These are phyloP conservation scores for Lactuca sativa DNA, from an alignment of 129 eudicot species.

Conservation along the genomic window DNA sequence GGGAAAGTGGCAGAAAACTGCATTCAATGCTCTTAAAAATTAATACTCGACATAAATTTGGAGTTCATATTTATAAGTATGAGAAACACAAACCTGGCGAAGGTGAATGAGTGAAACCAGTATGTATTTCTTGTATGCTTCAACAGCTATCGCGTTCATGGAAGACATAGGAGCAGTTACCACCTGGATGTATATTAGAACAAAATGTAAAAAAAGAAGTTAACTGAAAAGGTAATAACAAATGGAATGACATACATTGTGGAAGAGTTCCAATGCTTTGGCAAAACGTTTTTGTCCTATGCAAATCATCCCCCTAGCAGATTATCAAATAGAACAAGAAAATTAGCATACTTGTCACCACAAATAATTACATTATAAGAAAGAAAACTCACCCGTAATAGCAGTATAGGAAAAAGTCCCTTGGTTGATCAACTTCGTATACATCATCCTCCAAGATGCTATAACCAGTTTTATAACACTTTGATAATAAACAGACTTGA, in stretches of 20 bases:
- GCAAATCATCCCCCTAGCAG: slow-evolving; percentile 86
- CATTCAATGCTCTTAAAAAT: slow-evolving; percentile 11
- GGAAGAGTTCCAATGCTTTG: slow-evolving; percentile 93
- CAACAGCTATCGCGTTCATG: slow-evolving; percentile 83
- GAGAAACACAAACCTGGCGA: slow-evolving; percentile 74
- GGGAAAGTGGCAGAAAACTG: slow-evolving; percentile 84
- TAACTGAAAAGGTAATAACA: slow-evolving; percentile 12
- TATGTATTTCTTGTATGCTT: slow-evolving; percentile 94
- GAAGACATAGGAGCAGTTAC: slow-evolving; percentile 94
- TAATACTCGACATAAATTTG: slow-evolving; percentile 3
- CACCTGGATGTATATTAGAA: slow-evolving; percentile 51
- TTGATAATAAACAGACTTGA: slow-evolving; percentile 73
- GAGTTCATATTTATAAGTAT: not conserved
- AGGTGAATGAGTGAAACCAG: slow-evolving; percentile 92
- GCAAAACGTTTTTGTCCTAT: slow-evolving; percentile 77
- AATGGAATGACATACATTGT: slow-evolving; percentile 57
- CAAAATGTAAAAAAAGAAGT: not conserved
- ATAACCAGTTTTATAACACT: slow-evolving; percentile 78
- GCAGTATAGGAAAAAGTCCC: slow-evolving; percentile 80
- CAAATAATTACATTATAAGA: slow-evolving; percentile 3
- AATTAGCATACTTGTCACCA: slow-evolving; percentile 18
- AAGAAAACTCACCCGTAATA: slow-evolving; percentile 84
- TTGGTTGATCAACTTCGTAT: slow-evolving; percentile 88
- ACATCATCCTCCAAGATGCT: slow-evolving; percentile 73
- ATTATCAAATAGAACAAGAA: slow-evolving; percentile 16